Conservation (phyloP, 2,329 filamentous ascomycete genomes). For the Ophiostoma ips region DNA sequence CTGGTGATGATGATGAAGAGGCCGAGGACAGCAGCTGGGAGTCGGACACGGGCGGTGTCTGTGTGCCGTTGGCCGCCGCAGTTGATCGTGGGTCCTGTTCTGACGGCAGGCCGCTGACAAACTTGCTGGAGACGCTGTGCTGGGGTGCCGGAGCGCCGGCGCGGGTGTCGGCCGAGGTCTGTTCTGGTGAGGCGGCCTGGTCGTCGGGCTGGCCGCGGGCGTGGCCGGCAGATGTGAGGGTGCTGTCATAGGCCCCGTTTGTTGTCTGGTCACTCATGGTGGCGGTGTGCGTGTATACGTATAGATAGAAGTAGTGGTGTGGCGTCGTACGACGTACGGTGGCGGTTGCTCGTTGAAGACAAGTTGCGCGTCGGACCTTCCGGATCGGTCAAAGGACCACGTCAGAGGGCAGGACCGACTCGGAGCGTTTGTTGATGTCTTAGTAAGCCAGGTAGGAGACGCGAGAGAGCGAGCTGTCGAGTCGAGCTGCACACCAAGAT, state of each 20-base stretch:
- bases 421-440: no score
- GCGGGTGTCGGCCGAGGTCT: conserved; percentile 16
- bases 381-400: not conserved
- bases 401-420: not conserved
- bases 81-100: conserved; percentile 13
- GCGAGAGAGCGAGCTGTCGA: not conserved
- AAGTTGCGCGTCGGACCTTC: not conserved
- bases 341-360: no score
- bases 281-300: not conserved
- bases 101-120: conserved; percentile 2
- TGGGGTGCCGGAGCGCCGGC: conserved; percentile 8
- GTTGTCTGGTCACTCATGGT: conserved; percentile 35
- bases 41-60: conserved; percentile 2
- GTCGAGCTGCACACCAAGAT: no score
- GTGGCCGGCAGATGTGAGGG: conserved; percentile 25
- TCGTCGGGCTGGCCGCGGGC: conserved; percentile 29
- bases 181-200: conserved; percentile 28
- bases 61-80: conserved; percentile 5
- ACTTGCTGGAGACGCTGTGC: conserved; percentile 4
- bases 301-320: no score
- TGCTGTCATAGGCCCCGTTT: conserved; percentile 26
- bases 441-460: not conserved
- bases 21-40: conserved; percentile 4
- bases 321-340: no score
- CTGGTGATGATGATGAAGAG: not conserved